These are phyloP conservation scores for Chaetomium cochliodes DNA, from an alignment of 495 filamentous ascomycete genomes.

Conservation along the genomic window DNA sequence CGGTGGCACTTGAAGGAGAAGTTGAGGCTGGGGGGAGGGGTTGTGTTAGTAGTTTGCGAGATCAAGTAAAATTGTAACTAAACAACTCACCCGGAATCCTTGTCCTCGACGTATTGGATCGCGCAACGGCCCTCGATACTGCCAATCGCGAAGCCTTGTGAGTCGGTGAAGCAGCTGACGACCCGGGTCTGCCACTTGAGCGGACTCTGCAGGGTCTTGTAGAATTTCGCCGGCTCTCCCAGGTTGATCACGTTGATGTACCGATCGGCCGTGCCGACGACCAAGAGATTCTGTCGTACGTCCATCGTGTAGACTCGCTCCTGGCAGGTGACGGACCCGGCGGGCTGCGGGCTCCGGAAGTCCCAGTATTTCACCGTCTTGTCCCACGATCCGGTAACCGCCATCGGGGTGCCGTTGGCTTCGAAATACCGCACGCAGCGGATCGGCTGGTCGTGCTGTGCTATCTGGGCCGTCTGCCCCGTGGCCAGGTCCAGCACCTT, in stretches of 20 bases:
- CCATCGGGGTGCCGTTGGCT: constrained; percentile 57
- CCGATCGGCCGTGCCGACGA: constrained; percentile 86
- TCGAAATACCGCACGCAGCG: constrained; percentile 75
- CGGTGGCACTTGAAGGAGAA: constrained; percentile 98
- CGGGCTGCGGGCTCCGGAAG: constrained; percentile 60
- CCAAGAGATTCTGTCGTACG: constrained; percentile 74
- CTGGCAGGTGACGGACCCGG: constrained; percentile 63
- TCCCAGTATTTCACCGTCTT: constrained; percentile 98
- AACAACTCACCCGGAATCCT: constrained; percentile 62
- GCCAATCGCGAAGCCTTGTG: constrained; percentile 81
- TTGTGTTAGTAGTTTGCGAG: constrained; percentile 9
- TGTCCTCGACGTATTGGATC: constrained; percentile 90
- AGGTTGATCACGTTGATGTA: constrained; percentile 91
- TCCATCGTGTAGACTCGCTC: constrained; percentile 92
- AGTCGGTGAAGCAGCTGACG: constrained; percentile 86
- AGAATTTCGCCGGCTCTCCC: constrained; percentile 74
- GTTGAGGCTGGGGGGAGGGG: constrained; percentile 55
- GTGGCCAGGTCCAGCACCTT: constrained; percentile 71
- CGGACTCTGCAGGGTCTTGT: constrained; percentile 84
- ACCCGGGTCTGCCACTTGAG: constrained; percentile 94
- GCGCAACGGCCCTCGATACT: constrained; percentile 89
- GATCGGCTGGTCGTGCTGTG: constrained; percentile 77
- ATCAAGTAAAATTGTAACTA: not conserved
- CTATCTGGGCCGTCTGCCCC: constrained; percentile 59
- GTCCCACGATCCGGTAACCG: constrained; percentile 93